A percentile compares a stretch with the other conserved stretches of the same genome.
Conservation (phyloP, 1,139 yeast genomes). For the Candida sanyaensis region DNA sequence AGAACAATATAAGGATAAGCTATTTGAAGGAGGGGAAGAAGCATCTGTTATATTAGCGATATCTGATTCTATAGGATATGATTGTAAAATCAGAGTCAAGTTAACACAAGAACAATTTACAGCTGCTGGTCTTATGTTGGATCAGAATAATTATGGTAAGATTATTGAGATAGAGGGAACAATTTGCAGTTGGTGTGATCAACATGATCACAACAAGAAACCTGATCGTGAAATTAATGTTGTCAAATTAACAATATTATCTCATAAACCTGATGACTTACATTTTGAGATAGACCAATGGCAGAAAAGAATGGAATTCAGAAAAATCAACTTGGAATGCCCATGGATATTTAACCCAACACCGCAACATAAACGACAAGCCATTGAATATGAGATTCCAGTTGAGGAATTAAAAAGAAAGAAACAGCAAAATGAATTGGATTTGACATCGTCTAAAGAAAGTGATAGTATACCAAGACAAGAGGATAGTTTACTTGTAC, state of each 20-base stretch:
- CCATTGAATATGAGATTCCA: slow-evolving; percentile 3
- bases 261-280: slow-evolving; percentile 16
- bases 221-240: background rate
- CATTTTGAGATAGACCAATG: slow-evolving; percentile 32
- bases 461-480: background rate
- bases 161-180: slow-evolving; percentile 16
- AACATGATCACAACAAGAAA: background rate
- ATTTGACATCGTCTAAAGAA: background rate
- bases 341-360: slow-evolving; percentile 29
- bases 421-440: slow-evolving; percentile 1
- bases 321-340: slow-evolving; percentile 18
- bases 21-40: background rate
- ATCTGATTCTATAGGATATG: slow-evolving; percentile 18
- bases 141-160: slow-evolving; percentile 17
- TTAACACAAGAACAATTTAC: slow-evolving; percentile 11
- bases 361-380: background rate
- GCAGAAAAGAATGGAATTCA: slow-evolving; percentile 27
- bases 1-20: slow-evolving; percentile 13
- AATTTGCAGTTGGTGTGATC: slow-evolving; percentile 1
- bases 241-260: background rate
- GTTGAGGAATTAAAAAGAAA: slow-evolving; percentile 6
- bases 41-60: slow-evolving; percentile 13
- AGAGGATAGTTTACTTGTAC: slow-evolving; percentile 5
- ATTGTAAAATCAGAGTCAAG: slow-evolving; percentile 14
- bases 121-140: slow-evolving; percentile 13